phyloP scores from a whole-genome alignment of 2,329 filamentous ascomycete genomes.

The Aspergillus brunneoviolaceus region DNA sequence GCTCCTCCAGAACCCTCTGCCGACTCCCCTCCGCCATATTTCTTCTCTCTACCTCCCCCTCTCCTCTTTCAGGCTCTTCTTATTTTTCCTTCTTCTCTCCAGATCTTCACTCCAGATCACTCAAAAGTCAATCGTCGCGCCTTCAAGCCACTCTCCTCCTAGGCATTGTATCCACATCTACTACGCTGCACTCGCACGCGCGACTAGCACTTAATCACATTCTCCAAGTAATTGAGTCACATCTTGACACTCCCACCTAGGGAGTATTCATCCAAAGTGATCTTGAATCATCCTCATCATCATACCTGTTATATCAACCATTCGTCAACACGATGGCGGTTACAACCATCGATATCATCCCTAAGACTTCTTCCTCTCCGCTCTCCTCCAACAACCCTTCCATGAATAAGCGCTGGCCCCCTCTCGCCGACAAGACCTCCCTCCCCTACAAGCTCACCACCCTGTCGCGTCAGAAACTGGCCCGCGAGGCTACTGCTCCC shows the following conservation, averaged over 20 bases:
- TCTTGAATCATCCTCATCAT: background rate
- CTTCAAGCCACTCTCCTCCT: background rate
- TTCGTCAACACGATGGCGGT: conserved; percentile 25
- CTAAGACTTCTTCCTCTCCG: conserved; percentile 19
- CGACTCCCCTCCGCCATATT: background rate
- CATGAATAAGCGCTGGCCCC: conserved; percentile 37
- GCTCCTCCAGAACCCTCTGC: background rate
- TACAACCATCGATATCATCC: conserved; percentile 20
- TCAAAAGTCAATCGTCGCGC: background rate
- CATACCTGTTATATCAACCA: background rate
- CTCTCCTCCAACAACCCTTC: conserved; percentile 25
- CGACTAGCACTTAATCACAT: background rate
- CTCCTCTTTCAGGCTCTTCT: conserved; percentile 2
- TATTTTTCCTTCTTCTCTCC: conserved; percentile 4
- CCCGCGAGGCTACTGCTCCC: conserved; percentile 36
- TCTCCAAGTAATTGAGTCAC: conserved; percentile 2
- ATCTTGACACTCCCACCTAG: background rate
- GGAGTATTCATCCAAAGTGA: background rate
- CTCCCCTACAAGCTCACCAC: conserved; percentile 38
- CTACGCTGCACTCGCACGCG: background rate
- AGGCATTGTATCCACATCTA: background rate
- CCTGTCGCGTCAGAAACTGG: conserved; percentile 37
- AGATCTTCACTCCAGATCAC: conserved; percentile 7
- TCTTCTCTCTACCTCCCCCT: conserved; percentile 8
- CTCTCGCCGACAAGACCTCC: conserved; percentile 35